A percentile compares a stretch with the other conserved stretches of the same genome.
Evolutionary conservation across 2,329 filamentous ascomycete genomes (phyloP).

Genomic region (Pseudocercospora crystallina): DNA sequence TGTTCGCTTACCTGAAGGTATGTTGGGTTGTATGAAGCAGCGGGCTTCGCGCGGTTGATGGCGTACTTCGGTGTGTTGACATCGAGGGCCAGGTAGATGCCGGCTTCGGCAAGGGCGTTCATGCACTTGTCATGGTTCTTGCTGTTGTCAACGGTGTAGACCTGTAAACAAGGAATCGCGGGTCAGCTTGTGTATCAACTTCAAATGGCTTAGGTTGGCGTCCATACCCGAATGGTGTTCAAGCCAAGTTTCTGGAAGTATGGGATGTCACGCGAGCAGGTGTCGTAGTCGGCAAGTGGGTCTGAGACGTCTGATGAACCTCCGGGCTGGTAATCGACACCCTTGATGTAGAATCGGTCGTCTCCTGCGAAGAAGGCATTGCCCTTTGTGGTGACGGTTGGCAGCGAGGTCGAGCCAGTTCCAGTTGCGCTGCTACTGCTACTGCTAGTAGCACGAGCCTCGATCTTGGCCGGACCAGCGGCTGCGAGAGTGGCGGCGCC

Average conservation of each 20-base stretch:
- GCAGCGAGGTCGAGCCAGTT: slow-evolving; percentile 46
- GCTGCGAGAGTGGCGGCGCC: slow-evolving; percentile 48
- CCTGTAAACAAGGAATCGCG: too few species aligned
- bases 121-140: slow-evolving; percentile 80
- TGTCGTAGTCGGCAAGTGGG: slow-evolving; percentile 67
- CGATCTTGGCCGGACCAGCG: slow-evolving; percentile 36
- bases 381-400: slow-evolving; percentile 60
- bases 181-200: too few species aligned
- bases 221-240: slow-evolving; percentile 76
- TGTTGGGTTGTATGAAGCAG: slow-evolving; percentile 75
- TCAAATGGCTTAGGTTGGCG: too few species aligned
- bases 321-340: slow-evolving; percentile 55
- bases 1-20: slow-evolving; percentile 63
- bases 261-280: slow-evolving; percentile 75
- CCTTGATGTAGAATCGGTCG: slow-evolving; percentile 59
- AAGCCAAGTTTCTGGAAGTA: slow-evolving; percentile 80
- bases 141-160: slow-evolving; percentile 86
- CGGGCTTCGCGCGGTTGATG: slow-evolving; percentile 71
- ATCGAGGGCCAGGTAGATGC: slow-evolving; percentile 87
- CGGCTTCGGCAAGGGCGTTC: slow-evolving; percentile 72
- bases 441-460: slow-evolving; percentile 25
- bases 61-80: slow-evolving; percentile 86
- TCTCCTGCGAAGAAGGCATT: slow-evolving; percentile 64
- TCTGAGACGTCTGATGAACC: slow-evolving; percentile 64
- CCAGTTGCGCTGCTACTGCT: slow-evolving; percentile 30